A percentile compares a stretch with the other conserved stretches of the same genome.
Conservation (phyloP, 1,139 yeast species). For the Hyphopichia fennica region DNA sequence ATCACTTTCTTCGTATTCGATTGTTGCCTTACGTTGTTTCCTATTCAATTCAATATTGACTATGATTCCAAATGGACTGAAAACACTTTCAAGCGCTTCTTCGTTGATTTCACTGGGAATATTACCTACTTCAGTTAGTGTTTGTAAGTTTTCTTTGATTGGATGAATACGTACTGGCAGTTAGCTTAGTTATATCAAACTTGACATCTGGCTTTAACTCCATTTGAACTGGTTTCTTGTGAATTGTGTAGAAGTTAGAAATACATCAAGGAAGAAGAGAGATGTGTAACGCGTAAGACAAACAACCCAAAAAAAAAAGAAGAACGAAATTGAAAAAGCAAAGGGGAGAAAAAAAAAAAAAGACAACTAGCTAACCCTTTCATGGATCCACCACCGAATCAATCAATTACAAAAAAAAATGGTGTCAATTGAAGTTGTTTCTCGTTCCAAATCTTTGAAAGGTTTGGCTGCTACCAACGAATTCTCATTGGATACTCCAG, state of each 20-base stretch:
- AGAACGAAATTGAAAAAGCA: background rate
- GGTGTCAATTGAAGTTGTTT: constrained; percentile 44
- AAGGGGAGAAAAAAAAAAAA: background rate
- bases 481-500: constrained; percentile 28
- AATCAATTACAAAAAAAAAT: constrained; percentile 13
- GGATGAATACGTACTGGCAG: constrained; percentile 5
- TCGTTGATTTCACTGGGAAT: background rate
- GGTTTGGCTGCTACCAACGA: constrained; percentile 33
- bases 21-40: constrained; percentile 2
- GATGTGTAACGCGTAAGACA: too few species aligned
- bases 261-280: too few species aligned
- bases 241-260: too few species aligned
- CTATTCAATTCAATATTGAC: constrained; percentile 2
- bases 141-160: background rate
- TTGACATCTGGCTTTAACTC: too few species aligned
- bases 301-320: background rate
- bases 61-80: constrained; percentile 13
- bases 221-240: too few species aligned
- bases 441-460: constrained; percentile 53
- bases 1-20: constrained; percentile 10
- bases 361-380: background rate
- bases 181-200: constrained; percentile 4
- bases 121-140: background rate
- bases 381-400: too few species aligned
- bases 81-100: constrained; percentile 8